These are phyloP conservation scores for Hamiltosporidium magnivora DNA, from an alignment of 371 early-diverging fungal genomes.

Conservation along the genomic window DNA sequence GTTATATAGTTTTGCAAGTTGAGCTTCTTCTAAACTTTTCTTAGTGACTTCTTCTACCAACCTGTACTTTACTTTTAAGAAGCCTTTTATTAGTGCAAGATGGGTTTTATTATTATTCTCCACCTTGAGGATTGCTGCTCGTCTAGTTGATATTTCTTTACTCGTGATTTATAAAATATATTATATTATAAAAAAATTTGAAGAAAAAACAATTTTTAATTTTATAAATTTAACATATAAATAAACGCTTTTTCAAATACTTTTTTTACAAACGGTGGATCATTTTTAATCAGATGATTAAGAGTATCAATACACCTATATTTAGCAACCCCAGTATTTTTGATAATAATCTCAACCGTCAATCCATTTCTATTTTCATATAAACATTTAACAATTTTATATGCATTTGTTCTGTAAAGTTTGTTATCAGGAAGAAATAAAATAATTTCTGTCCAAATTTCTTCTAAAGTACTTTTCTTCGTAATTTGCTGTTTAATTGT, in stretches of 20 bases:
- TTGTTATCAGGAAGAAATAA: neutral
- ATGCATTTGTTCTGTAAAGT: slow-evolving; percentile 5
- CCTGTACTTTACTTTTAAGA: too few species aligned
- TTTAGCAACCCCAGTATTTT: slow-evolving; percentile 18
- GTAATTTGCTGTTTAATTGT: neutral
- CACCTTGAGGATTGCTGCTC: too few species aligned
- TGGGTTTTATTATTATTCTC: too few species aligned
- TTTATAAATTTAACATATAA: slow-evolving; percentile 1
- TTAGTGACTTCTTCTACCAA: too few species aligned
- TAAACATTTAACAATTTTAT: slow-evolving; percentile 17
- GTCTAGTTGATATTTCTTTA: too few species aligned
- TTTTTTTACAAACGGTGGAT: slow-evolving; percentile 18
- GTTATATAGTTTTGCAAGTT: too few species aligned
- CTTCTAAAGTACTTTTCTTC: neutral
- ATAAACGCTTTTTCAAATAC: slow-evolving; percentile 22
- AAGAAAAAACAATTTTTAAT: too few species aligned
- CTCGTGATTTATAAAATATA: too few species aligned
- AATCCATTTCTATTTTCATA: slow-evolving; percentile 13
- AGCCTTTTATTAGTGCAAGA: too few species aligned
- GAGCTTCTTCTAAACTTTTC: too few species aligned
- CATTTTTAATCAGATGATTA: slow-evolving; percentile 13
- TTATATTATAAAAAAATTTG: too few species aligned
- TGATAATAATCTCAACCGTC: slow-evolving; percentile 15
- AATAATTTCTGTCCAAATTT: neutral
- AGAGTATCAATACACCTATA: slow-evolving; percentile 33